Evolutionary conservation across 75 land plant species (phyloP).

Genomic region (Gnetum montanum): DNA sequence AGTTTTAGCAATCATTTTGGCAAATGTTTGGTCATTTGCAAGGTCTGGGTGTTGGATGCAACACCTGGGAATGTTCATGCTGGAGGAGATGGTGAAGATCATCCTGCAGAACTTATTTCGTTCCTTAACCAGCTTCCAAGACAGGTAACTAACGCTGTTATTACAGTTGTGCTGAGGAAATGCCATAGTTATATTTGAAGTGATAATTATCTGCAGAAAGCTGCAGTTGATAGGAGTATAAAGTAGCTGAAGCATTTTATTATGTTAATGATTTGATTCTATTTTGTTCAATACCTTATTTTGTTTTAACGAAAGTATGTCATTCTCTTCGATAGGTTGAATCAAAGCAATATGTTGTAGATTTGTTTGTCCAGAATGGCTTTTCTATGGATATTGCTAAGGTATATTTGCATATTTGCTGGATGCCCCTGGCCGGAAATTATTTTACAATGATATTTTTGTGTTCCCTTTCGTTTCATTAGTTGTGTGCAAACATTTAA

Average conservation of each 20-base stretch:
- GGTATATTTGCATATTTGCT: constrained; percentile 22
- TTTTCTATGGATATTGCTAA: constrained; percentile 85
- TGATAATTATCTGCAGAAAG: neutral
- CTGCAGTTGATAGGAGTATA: neutral
- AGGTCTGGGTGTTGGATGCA: constrained; percentile 96
- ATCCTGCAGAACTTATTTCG: constrained; percentile 82
- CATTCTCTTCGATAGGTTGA: constrained; percentile 44
- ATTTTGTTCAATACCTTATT: neutral
- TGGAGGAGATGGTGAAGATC: constrained; percentile 95
- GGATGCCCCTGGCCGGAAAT: neutral
- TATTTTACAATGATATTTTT: too few species aligned
- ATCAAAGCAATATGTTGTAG: constrained; percentile 50
- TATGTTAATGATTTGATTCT: too few species aligned
- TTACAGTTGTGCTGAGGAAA: too few species aligned
- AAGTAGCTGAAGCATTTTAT: too few species aligned
- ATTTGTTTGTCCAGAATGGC: constrained; percentile 56
- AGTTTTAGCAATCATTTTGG: neutral
- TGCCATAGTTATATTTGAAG: too few species aligned
- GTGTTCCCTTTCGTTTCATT: too few species aligned
- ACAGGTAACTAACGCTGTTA: constrained; percentile 34
- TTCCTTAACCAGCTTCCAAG: constrained; percentile 57
- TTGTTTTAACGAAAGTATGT: too few species aligned
- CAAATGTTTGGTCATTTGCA: too few species aligned
- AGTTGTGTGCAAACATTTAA: too few species aligned
- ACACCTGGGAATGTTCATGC: constrained; percentile 89